Evolutionary conservation across 768 basidiomycete species (phyloP).

Genomic region (Lactarius tabidus): DNA sequence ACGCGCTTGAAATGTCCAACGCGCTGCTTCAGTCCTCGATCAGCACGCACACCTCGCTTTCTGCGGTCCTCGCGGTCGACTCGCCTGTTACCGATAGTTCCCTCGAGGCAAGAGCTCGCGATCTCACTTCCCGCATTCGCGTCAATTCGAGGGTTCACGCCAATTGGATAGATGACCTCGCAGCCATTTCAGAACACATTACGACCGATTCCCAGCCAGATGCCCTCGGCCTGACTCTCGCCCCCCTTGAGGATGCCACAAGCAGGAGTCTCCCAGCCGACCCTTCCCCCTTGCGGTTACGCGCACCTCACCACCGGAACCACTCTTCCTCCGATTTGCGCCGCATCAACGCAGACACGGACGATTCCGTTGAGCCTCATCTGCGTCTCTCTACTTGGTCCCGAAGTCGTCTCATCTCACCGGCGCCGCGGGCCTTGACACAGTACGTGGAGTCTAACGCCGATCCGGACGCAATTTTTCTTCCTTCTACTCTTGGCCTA

Average conservation of each 20-base stretch:
- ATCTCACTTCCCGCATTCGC: constrained; percentile 49
- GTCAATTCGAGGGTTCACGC: constrained; percentile 43
- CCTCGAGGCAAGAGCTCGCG: constrained; percentile 47
- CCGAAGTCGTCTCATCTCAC: constrained; percentile 55
- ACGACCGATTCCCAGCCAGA: constrained; percentile 11
- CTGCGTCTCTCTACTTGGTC: constrained; percentile 50
- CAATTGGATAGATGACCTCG: constrained; percentile 65
- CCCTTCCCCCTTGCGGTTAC: constrained; percentile 19
- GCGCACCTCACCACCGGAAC: constrained; percentile 5
- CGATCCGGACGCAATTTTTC: constrained; percentile 47
- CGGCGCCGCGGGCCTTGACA: constrained; percentile 70
- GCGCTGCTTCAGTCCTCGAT: constrained; percentile 71
- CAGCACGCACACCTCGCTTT: constrained; percentile 58
- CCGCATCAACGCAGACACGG: not conserved
- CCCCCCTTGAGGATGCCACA: constrained; percentile 19
- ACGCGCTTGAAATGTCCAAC: constrained; percentile 85
- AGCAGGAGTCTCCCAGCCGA: constrained; percentile 33
- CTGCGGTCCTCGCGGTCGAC: constrained; percentile 47
- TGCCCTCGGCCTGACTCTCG: constrained; percentile 9
- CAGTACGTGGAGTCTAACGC: constrained; percentile 61
- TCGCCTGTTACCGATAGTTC: constrained; percentile 40
- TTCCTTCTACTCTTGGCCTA: constrained; percentile 71
- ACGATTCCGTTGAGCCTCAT: constrained; percentile 34
- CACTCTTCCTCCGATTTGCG: constrained; percentile 21
- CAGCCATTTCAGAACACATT: constrained; percentile 38